A percentile compares a stretch with the other conserved stretches of the same genome.
phyloP scores from a whole-genome alignment of 192 early-diverging fungal species.

The Coemansia interrupta region DNA sequence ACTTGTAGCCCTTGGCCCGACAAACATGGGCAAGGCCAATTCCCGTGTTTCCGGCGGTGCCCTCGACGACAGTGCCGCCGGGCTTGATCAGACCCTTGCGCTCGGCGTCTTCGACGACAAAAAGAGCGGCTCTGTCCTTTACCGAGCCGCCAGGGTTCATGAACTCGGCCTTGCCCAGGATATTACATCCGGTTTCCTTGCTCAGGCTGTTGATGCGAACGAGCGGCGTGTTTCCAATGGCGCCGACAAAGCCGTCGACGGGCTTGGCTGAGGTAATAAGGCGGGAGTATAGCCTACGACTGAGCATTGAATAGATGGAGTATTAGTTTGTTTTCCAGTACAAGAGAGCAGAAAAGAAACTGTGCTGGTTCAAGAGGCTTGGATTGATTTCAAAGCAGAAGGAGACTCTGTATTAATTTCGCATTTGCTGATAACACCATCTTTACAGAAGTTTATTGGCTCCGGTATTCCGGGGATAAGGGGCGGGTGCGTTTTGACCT shows the following conservation, averaged over 20 bases:
- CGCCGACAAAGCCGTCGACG: conserved; percentile 72
- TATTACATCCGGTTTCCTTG: conserved; percentile 77
- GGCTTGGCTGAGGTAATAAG: conserved; percentile 50
- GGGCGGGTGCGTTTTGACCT: not conserved
- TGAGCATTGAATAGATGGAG: conserved; percentile 22
- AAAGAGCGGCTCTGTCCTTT: conserved; percentile 94
- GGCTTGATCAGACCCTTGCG: conserved; percentile 75
- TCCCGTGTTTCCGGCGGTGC: conserved; percentile 90
- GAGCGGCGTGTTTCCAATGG: conserved; percentile 89
- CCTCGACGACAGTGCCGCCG: conserved; percentile 87
- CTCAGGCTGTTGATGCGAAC: conserved; percentile 67
- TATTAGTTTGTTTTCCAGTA: not conserved
- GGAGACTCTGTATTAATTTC: no score
- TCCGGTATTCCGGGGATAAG: not conserved
- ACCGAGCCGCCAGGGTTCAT: conserved; percentile 97
- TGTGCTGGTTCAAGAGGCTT: not conserved
- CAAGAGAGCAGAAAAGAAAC: not conserved
- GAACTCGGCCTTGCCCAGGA: conserved; percentile 92
- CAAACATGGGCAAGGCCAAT: conserved; percentile 95
- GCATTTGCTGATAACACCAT: conserved; percentile 1
- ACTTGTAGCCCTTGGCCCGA: conserved; percentile 89
- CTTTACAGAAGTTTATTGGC: not conserved
- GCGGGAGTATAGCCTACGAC: conserved; percentile 45
- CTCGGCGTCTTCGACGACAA: conserved; percentile 92
- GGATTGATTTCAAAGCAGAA: no score